phyloP scores from a whole-genome alignment of 495 filamentous ascomycete genomes.

The Aspergillus cristatus region DNA sequence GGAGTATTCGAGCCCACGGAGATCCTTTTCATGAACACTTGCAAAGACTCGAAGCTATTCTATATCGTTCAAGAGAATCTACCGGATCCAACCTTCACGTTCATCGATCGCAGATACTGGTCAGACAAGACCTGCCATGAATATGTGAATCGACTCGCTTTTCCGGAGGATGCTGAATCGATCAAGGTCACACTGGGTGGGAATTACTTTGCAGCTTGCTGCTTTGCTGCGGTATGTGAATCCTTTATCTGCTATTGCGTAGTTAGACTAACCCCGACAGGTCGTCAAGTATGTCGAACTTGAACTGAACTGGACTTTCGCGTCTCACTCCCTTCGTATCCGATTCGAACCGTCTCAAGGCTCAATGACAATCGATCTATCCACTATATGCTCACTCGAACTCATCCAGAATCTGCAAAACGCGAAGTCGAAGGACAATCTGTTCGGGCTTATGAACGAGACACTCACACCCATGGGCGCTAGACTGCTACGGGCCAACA shows the following conservation, averaged over 20 bases:
- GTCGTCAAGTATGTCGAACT: constrained; percentile 74
- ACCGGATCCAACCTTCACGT: constrained; percentile 39
- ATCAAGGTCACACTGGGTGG: constrained; percentile 68
- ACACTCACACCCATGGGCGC: constrained; percentile 84
- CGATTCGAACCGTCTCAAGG: constrained; percentile 83
- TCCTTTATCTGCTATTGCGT: background rate
- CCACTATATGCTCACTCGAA: constrained; percentile 77
- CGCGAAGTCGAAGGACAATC: constrained; percentile 61
- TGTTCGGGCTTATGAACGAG: constrained; percentile 78
- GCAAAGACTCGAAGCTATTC: constrained; percentile 68
- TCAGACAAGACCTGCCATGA: constrained; percentile 74
- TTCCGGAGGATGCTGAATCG: constrained; percentile 65
- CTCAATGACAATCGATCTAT: constrained; percentile 88
- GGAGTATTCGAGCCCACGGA: constrained; percentile 67
- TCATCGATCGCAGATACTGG: constrained; percentile 78
- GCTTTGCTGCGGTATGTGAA: constrained; percentile 74
- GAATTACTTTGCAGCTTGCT: constrained; percentile 86
- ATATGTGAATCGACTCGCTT: constrained; percentile 69
- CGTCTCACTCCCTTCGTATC: constrained; percentile 70
- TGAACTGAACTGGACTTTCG: constrained; percentile 54
- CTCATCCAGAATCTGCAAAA: constrained; percentile 80
- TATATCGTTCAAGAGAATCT: constrained; percentile 66
- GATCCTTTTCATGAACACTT: constrained; percentile 61
- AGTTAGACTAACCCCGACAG: constrained; percentile 35
- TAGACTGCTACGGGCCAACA: constrained; percentile 66